Evolutionary conservation across 257 asterid genomes (phyloP).

Genomic region (Gynochthodes officinalis): DNA sequence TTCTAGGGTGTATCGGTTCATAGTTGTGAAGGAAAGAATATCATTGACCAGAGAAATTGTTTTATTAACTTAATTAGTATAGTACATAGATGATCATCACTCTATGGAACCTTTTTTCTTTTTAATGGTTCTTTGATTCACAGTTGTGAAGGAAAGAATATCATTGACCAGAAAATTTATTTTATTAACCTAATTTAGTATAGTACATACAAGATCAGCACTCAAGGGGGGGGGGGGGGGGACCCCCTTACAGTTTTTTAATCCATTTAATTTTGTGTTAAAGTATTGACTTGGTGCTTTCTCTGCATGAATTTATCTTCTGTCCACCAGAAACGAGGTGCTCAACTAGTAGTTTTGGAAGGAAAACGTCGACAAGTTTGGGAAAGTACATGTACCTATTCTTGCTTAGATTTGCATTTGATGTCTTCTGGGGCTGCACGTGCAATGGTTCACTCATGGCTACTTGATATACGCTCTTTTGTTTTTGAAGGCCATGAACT

Average conservation of each 20-base stretch:
- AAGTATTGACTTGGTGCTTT: not conserved
- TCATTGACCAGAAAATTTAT: not conserved
- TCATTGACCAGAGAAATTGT: not conserved
- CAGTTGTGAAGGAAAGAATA: not conserved
- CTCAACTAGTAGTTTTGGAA: constrained; percentile 86
- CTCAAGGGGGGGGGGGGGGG: too few relatives aligned
- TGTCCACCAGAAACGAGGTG: constrained; percentile 64
- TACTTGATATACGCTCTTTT: constrained; percentile 65
- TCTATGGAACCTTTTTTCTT: not conserved
- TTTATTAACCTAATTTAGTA: not conserved
- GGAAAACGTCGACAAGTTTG: constrained; percentile 83
- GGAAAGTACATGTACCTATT: constrained; percentile 73
- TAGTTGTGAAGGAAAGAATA: not conserved
- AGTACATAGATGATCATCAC: too few relatives aligned
- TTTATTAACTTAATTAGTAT: not conserved
- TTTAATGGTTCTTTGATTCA: too few relatives aligned
- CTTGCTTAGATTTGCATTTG: constrained; percentile 89
- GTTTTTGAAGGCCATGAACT: constrained; percentile 82
- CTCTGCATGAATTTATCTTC: not conserved
- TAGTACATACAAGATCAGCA: not conserved
- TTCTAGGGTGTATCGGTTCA: not conserved
- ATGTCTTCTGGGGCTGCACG: constrained; percentile 97
- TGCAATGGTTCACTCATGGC: constrained; percentile 96
- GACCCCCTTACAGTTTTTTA: not conserved
- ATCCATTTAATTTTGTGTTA: not conserved